Conservation (phyloP, 805 yeast genomes). For the Starmerella potacharoeniae region DNA sequence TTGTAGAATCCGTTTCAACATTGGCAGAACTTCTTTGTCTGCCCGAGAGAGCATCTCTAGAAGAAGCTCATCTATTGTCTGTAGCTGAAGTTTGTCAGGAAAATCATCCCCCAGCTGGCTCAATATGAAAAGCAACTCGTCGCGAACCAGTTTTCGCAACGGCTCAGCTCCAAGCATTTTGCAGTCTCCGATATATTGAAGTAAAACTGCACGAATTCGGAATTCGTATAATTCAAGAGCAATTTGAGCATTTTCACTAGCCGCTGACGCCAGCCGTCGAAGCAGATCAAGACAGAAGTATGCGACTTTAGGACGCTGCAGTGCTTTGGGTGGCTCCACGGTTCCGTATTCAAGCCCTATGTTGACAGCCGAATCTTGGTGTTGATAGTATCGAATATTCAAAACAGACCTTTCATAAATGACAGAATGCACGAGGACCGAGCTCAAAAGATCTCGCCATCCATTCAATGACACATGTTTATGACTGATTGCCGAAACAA, state of each 20-base stretch:
- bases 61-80: slow-evolving; percentile 1
- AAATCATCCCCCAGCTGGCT: slow-evolving; percentile 8
- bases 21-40: background rate
- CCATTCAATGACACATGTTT: slow-evolving; percentile 28
- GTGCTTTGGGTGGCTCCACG: slow-evolving; percentile 39
- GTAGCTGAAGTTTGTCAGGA: background rate
- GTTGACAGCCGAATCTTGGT: slow-evolving; percentile 32
- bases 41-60: slow-evolving; percentile 10
- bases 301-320: slow-evolving; percentile 41
- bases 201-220: slow-evolving; percentile 36
- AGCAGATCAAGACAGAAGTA: slow-evolving; percentile 46
- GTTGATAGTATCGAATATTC: slow-evolving; percentile 26
- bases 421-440: slow-evolving; percentile 47
- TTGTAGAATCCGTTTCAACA: background rate
- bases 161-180: slow-evolving; percentile 53
- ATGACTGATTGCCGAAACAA: slow-evolving; percentile 25
- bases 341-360: slow-evolving; percentile 39
- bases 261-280: slow-evolving; percentile 30
- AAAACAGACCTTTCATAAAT: slow-evolving; percentile 42
- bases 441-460: slow-evolving; percentile 29
- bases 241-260: background rate
- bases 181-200: slow-evolving; percentile 54
- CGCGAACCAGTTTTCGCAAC: slow-evolving; percentile 49
- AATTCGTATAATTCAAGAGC: slow-evolving; percentile 8
- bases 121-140: slow-evolving; percentile 40